Evolutionary conservation across 1,139 yeast species (phyloP), one percentile per base, ranked within the genome.

Genomic region (Nakaseomyces nivariensis): DNA sequence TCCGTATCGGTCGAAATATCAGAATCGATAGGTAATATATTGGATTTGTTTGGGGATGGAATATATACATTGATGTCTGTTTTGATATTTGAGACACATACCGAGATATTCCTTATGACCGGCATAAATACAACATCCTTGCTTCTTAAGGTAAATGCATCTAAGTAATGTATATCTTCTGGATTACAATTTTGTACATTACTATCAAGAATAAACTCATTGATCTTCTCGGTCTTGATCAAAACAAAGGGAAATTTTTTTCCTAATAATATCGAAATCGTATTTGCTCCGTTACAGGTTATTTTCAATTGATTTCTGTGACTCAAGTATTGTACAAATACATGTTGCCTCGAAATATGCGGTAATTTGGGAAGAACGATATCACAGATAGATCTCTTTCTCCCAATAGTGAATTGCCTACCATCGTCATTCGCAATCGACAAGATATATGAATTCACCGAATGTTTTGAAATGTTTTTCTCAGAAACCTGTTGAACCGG

Each of bases 221-320:
- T 38, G 5, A 9, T 7, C 11, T 26, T 25, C 11, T 24, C 11
- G 4, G 42, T 38, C 8, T 38, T 38, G 17, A 38, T 25, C 11
- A 38, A 26, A 4, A 38, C 42, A 25, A 38, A 25, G 8, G 42
- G 42, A 13, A 24, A 3, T 13, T 38, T 38, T 11, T 38, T 38
- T 9, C 59, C 55, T 27, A 70, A 60, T 6, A 55, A 51, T 11
- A 70, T 57, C 5, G 59, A 50, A 37, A 67, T 56, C 27, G 72
- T 72, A 51, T 70, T 70, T 26, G 63, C 58, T 24, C 74, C 72
- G 45, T 61, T 63, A 55, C 73, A 70, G 34, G 63, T 60, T 9
- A 70, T 54, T 17, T 63, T 60, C 24, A 70, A 50, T 46, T 62
- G 61, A 36, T 67, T 61, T 7, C 52, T 48, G 3, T 58, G 54